Conservation (phyloP, 2,329 filamentous ascomycete species). For the Elsinoe ampelina region DNA sequence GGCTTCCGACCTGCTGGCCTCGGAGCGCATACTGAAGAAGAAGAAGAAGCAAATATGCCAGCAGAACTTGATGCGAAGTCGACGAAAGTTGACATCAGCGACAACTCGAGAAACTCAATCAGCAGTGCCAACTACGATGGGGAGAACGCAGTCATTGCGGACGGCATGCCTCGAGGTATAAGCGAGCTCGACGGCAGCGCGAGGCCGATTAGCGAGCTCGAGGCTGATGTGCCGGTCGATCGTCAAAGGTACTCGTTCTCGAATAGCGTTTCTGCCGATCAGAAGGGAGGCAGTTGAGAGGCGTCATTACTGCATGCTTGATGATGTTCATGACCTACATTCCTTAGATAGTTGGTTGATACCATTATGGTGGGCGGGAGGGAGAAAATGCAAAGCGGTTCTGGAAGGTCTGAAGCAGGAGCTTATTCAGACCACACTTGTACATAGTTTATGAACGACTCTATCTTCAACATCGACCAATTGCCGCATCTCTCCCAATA, state of each 20-base stretch:
- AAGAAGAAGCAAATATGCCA: background rate
- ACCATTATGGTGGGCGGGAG: background rate
- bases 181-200: background rate
- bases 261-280: background rate
- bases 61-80: conserved; percentile 4
- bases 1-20: background rate
- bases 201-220: background rate
- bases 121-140: conserved; percentile 5
- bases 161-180: background rate
- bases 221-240: background rate
- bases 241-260: background rate
- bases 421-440: background rate
- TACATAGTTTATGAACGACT: background rate
- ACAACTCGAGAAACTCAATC: background rate
- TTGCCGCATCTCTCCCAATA: background rate
- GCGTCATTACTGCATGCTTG: background rate
- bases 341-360: conserved; percentile 5
- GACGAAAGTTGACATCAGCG: background rate
- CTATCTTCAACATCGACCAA: background rate
- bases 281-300: background rate
- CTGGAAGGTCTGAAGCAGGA: background rate
- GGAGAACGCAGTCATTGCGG: background rate
- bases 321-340: conserved; percentile 6
- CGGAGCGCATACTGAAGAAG: background rate
- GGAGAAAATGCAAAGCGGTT: background rate